Percentiles rank a stretch among this genome's conserved stretches.
Evolutionary conservation across 768 basidiomycete species (phyloP).

Genomic region (Suillus variegatus): DNA sequence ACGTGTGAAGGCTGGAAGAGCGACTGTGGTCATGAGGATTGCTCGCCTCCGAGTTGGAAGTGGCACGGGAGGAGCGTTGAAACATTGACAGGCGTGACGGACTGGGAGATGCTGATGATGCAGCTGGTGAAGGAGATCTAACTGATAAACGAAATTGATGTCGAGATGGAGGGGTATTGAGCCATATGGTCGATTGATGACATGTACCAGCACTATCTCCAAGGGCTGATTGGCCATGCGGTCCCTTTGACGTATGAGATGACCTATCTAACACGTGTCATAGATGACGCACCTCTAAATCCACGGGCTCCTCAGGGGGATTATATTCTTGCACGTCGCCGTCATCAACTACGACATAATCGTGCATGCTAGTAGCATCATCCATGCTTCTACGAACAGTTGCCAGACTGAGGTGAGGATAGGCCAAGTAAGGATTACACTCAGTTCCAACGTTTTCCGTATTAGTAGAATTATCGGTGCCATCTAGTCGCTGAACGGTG

Average conservation of each 20-base stretch:
- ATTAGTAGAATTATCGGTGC: conserved; percentile 20
- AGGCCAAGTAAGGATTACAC: conserved; percentile 44
- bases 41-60: conserved; percentile 29
- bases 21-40: conserved; percentile 42
- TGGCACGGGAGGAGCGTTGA: conserved; percentile 34
- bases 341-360: conserved; percentile 44
- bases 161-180: conserved; percentile 39
- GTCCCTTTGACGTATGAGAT: conserved; percentile 24
- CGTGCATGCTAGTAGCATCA: conserved; percentile 37
- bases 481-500: conserved; percentile 15
- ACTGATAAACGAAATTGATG: conserved; percentile 46
- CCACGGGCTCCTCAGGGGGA: conserved; percentile 16
- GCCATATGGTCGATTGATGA: conserved; percentile 35
- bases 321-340: conserved; percentile 27
- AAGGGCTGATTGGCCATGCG: conserved; percentile 22
- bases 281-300: conserved; percentile 29
- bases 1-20: conserved; percentile 51
- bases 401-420: conserved; percentile 36
- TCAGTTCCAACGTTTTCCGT: conserved; percentile 29
- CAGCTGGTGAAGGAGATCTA: conserved; percentile 42
- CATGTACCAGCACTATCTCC: conserved; percentile 28
- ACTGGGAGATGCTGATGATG: conserved; percentile 35
- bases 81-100: conserved; percentile 46
- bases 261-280: conserved; percentile 21
- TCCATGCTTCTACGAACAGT: conserved; percentile 30